Base-by-base conservation (phyloP, 2,329 filamentous ascomycete genomes). In the Xylaria sp. region DNA sequence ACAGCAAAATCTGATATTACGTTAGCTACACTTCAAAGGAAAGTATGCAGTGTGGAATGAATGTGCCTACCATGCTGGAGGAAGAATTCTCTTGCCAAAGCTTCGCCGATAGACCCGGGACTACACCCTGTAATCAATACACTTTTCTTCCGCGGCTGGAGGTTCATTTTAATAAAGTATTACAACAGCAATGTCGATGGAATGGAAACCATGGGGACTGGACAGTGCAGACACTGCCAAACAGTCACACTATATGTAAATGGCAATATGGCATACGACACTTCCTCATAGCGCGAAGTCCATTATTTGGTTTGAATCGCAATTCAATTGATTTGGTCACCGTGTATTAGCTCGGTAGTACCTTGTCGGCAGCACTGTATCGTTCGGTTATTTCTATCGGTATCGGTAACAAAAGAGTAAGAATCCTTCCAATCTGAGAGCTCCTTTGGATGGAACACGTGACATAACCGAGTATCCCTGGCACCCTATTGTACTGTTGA, bases 61-160 rank as follows among this genome's bases (percentile, higher is more conserved):
- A 37, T 37, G 5, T 55, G 15, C 59, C 5, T 63, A 67, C 67
- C 20, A 52, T 48, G n/a, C 20, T 64, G 52, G 15, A 63, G 64
- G 10, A 69, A 39, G 34, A 69, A 69, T 31, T 69, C 64, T 28
- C 67, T 69, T 67, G 59, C 67, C 41, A 69, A 61, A 44, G 67
- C 64, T 60, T 69, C 67, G 10, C 67, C 67, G 63, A 69, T 69
- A 31, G 67, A 69, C 7, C 64, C 67, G 41, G 67, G 67, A 9
- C 67, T 69, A 48, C 67, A 69, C 6, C 67, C 67, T 20, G 67
- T 69, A 37, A 69, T 69, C 13, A 69, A 67, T 39, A 69, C 59
- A 46, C 28, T 66, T 41, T 61, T 69, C 37, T 28, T 61, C 9
- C 23, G 39, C 31, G 51, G 39, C n/a, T 57, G 41, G 52, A 48